These are phyloP conservation scores for Naganishia albida DNA, from an alignment of 1,284 basidiomycete species.

Conservation along the genomic window DNA sequence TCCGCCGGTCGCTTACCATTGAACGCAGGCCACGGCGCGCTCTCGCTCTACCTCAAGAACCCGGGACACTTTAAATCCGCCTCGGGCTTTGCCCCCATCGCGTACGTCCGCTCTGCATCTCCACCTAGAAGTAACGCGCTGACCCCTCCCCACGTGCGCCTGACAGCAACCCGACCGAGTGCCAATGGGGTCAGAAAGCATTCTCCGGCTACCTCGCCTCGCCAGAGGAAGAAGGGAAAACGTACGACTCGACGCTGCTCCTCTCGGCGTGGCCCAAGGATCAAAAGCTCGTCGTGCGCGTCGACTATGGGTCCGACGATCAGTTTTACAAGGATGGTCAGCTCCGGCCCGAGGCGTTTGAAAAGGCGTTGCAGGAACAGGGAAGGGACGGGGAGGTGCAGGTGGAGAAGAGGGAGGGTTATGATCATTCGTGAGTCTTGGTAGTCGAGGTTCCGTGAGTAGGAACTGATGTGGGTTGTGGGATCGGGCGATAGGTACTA, in stretches of 20 bases:
- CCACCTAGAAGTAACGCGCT: no score
- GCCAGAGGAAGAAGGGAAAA: conserved; percentile 30
- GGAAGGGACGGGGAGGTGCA: conserved; percentile 73
- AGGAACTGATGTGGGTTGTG: background rate
- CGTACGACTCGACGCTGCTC: conserved; percentile 83
- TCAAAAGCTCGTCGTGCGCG: conserved; percentile 67
- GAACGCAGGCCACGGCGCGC: conserved; percentile 77
- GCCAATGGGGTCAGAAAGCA: conserved; percentile 90
- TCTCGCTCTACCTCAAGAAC: conserved; percentile 82
- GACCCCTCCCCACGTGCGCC: background rate
- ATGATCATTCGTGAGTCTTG: conserved; percentile 70
- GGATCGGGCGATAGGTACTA: conserved; percentile 63
- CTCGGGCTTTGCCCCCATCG: conserved; percentile 91
- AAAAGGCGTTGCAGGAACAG: conserved; percentile 65
- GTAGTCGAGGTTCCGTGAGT: background rate
- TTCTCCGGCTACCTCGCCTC: conserved; percentile 77
- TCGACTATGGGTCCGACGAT: conserved; percentile 86
- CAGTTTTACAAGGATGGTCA: conserved; percentile 83
- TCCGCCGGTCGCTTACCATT: background rate
- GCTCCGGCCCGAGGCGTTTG: conserved; percentile 84
- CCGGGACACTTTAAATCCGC: conserved; percentile 73
- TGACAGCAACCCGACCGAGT: conserved; percentile 72
- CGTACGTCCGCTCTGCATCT: conserved; percentile 45
- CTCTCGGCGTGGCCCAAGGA: conserved; percentile 64
- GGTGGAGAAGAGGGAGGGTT: conserved; percentile 80